Percentiles rank a stretch among this genome's conserved stretches.
Conservation (phyloP, 805 yeast species). For the Yarrowia sp. region DNA sequence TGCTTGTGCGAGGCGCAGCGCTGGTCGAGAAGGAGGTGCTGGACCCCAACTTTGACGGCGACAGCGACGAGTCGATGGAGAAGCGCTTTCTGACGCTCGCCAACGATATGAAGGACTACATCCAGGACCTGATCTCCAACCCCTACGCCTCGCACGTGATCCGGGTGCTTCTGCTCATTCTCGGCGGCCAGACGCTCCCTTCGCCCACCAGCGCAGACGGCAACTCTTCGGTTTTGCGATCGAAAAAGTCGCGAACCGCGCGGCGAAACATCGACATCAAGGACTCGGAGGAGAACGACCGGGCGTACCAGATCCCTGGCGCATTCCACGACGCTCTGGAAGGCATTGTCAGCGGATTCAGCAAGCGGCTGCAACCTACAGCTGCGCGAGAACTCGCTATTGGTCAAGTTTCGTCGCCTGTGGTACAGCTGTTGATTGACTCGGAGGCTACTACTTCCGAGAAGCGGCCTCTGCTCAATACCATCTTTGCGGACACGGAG, state of each 20-base stretch:
- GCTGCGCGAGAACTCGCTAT: conserved; percentile 71
- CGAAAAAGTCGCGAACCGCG: conserved; percentile 78
- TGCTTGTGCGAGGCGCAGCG: conserved; percentile 71
- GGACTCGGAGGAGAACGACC: conserved; percentile 69
- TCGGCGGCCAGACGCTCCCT: conserved; percentile 77
- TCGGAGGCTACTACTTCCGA: conserved; percentile 74
- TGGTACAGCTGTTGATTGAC: conserved; percentile 70
- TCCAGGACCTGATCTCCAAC: conserved; percentile 61
- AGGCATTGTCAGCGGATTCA: conserved; percentile 38
- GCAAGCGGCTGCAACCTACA: conserved; percentile 41
- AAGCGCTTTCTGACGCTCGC: conserved; percentile 61
- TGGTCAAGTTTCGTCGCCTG: conserved; percentile 83
- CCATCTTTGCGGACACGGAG: conserved; percentile 53
- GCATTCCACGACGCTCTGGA: conserved; percentile 60
- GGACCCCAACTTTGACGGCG: conserved; percentile 37
- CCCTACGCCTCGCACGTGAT: conserved; percentile 88
- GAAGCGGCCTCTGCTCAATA: conserved; percentile 55
- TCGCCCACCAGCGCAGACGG: conserved; percentile 50
- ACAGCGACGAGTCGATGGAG: conserved; percentile 56
- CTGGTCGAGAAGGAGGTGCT: conserved; percentile 70
- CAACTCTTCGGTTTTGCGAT: conserved; percentile 66
- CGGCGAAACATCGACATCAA: conserved; percentile 89
- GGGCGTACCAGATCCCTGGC: conserved; percentile 65
- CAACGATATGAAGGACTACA: conserved; percentile 60
- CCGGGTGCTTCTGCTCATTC: conserved; percentile 64